Conservation (phyloP, 2,329 filamentous ascomycete genomes). For the Colletotrichum sp. region DNA sequence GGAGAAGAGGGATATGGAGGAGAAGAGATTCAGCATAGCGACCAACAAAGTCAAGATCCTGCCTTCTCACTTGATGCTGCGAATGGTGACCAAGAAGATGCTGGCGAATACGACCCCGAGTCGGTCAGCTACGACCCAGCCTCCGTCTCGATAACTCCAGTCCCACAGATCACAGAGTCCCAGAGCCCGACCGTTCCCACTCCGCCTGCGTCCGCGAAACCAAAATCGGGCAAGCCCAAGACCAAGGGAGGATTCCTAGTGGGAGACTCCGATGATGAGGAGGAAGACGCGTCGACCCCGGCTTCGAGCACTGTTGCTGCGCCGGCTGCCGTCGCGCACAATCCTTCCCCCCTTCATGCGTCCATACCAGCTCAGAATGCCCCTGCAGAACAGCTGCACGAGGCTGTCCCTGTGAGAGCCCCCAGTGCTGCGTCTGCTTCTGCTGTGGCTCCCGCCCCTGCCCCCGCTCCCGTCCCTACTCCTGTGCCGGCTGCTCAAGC, state of each 20-base stretch:
- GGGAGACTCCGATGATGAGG: constrained; percentile 65
- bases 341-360: neutral
- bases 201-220: constrained; percentile 12
- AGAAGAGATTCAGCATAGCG: constrained; percentile 60
- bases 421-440: constrained; percentile 16
- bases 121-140: constrained; percentile 51
- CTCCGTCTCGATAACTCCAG: constrained; percentile 48
- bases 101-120: constrained; percentile 58
- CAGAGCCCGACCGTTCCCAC: constrained; percentile 29
- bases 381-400: constrained; percentile 22
- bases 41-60: constrained; percentile 57
- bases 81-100: constrained; percentile 46
- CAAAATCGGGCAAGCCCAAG: constrained; percentile 57
- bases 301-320: constrained; percentile 2
- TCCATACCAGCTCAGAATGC: constrained; percentile 15
- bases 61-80: constrained; percentile 47
- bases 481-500: constrained; percentile 27
- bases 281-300: constrained; percentile 42
- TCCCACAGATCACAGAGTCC: constrained; percentile 32
- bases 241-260: constrained; percentile 65
- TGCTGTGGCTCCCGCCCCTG: constrained; percentile 40
- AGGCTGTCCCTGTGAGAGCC: constrained; percentile 23
- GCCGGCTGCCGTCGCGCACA: neutral
- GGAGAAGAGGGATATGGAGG: constrained; percentile 58
- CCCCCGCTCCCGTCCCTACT: constrained; percentile 43